Conservation (phyloP, 1,284 basidiomycete species). For the Athelia sp. region DNA sequence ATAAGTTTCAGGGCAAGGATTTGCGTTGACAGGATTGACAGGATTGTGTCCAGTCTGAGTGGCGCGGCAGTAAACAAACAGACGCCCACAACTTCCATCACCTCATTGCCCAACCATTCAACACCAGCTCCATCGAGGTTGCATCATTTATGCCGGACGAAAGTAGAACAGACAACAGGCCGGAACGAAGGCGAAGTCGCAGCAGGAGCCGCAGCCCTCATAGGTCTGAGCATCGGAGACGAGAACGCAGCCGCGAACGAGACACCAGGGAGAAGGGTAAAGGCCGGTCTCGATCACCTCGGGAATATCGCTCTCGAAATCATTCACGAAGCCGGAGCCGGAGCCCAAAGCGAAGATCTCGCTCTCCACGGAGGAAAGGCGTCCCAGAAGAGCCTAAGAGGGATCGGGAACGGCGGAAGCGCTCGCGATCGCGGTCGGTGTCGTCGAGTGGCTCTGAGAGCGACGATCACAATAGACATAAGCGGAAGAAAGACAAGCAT, state of each 20-base stretch:
- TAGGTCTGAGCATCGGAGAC: not conserved
- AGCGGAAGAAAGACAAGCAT: conserved; percentile 44
- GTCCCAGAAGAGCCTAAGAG: not conserved
- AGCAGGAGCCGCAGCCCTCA: not conserved
- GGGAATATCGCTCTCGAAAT: not conserved
- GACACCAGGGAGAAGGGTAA: not conserved
- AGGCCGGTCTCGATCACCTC: conserved; percentile 15
- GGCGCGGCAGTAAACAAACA: too few relatives aligned
- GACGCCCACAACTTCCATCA: too few relatives aligned
- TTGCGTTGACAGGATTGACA: too few relatives aligned
- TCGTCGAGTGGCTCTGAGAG: conserved; percentile 28
- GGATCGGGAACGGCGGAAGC: not conserved
- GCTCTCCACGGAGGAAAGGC: not conserved
- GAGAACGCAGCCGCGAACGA: not conserved
- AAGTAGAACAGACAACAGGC: not conserved
- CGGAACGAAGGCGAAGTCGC: not conserved
- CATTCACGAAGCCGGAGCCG: not conserved
- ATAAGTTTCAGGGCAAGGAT: too few relatives aligned
- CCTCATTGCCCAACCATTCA: too few relatives aligned
- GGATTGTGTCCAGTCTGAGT: too few relatives aligned
- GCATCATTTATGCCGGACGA: too few relatives aligned
- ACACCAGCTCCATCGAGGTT: too few relatives aligned
- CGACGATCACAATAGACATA: conserved; percentile 35
- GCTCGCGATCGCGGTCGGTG: conserved; percentile 35
- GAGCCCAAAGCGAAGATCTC: not conserved